Base-by-base conservation (phyloP, 2,329 filamentous ascomycete species). In the Graphiopsis chlorocephala region DNA sequence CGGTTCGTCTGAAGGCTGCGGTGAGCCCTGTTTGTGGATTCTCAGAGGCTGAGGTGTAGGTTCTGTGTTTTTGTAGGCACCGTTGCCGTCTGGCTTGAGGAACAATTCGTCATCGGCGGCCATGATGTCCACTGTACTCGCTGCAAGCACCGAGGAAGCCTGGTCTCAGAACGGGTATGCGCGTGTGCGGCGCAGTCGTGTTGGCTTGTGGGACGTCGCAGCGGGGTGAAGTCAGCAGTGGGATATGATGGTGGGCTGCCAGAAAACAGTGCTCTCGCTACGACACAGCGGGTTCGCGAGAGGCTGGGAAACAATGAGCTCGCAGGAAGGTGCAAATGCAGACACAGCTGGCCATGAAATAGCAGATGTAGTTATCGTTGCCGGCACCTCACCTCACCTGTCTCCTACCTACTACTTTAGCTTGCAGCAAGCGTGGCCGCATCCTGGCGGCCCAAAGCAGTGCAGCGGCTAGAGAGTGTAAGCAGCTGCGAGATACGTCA, bases 31-130 rank as follows among this genome's bases (percentile, higher is more conserved):
- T 64, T 75, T 75, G 64, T 70, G 69, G 61, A 75, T 74, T 55
- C 73, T 71, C 55, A 75, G 69, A 38, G 74, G 74, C 52, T 65
- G 64, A 11, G 74, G 74, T 23, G 73, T 72, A 64, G 65, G 42
- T 17, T 56, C 61, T 35, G 47, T 38, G 60, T 29, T 59, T 33
- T 47, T 58, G 58, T 58, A 58, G 29, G 64, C 50, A 50, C 52
- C 48, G 63, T 61, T 55, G 35, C 58, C 56, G 50, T 65, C 58
- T 25, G 61, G 66, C n/a, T 66, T 42, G 50, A 68, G 62, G 67
- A 68, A 68, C 52, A 70, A 64, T 23, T 69, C 67, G 29, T 70
- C 67, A 20, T 70, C 65, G 42, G 47, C 48, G 55, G 62, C 25
- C 62, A 64, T 64, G 29, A 10, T 38, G 52, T 31, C 29, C n/a